phyloP scores from a whole-genome alignment of 352 stramenopile species.

The Lagenidium sp. region DNA sequence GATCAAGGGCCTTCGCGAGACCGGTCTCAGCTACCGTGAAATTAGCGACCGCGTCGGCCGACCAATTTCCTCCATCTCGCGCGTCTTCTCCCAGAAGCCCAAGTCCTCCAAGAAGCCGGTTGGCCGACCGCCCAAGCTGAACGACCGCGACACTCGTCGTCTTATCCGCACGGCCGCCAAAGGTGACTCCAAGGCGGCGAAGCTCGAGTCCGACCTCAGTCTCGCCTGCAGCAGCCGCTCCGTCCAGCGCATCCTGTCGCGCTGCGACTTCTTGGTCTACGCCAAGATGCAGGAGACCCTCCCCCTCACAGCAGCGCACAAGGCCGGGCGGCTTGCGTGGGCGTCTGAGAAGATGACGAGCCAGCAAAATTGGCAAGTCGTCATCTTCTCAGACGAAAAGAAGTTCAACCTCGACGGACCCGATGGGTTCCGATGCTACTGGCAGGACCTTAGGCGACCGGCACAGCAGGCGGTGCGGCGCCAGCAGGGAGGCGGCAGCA shows the following conservation, averaged over 20 bases:
- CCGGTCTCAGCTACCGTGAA: not conserved
- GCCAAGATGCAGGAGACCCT: not conserved
- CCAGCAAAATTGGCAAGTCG: constrained; percentile 2
- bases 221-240: not conserved
- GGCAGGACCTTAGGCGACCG: constrained; percentile 10
- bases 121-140: not conserved
- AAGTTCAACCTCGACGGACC: constrained; percentile 22
- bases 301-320: not conserved
- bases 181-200: not conserved
- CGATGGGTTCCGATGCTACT: constrained; percentile 23
- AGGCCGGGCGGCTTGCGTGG: not conserved
- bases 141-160: not conserved
- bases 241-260: not conserved
- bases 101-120: not conserved
- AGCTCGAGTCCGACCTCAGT: not conserved
- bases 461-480: not conserved
- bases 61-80: not conserved
- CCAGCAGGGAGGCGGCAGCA: not conserved
- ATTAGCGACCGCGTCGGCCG: not conserved
- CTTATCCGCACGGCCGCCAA: not conserved
- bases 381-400: constrained; percentile 26
- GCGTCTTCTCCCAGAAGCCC: not conserved
- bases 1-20: not conserved
- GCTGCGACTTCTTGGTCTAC: not conserved
- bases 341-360: not conserved